Base-by-base conservation (phyloP, 495 filamentous ascomycete genomes). In the Lepidopterella palustris region DNA sequence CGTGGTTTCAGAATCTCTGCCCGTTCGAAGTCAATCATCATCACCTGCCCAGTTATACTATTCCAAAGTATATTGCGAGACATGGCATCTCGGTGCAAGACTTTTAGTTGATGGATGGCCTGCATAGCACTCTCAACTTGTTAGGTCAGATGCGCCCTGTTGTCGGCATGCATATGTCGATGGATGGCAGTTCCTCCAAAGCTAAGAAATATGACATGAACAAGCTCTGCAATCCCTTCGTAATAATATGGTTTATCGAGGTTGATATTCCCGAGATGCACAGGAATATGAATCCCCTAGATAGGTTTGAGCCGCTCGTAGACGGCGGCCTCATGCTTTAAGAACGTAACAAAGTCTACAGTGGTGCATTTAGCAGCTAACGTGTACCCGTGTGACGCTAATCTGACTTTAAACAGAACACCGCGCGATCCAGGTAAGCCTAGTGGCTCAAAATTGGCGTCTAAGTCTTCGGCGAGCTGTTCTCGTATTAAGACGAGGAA, bases 301-400 rank as follows among this genome's bases (percentile, higher is more conserved):
- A 73, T 63, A 24, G 68, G 62, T 35, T 57, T 32, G 45, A 76
- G 74, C 51, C 28, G 62, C 10, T 65, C 58, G 50, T 77, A 77
- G 8, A 77, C 55, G 18, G 59, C 50, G 58, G 71, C 67, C 67
- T 77, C 73, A 20, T 68, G 56, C 35, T 58, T 45, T 8, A 68
- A 60, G 48, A 55, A 50, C 29, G 55, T 26, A 23, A 71, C 57
- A 59, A 72, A 71, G 39, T 67, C 56, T 5, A 62, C 39, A 11
- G 60, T 59, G 27, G 64, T 67, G 55, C 72, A 74, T 65, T 81
- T 81, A 13, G 74, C 77, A 13, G 76, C 74, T 55, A 80, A 64
- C 28, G 75, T 79, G 53, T 81, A 80, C 49, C 77, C 75, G 56
- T 79, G 64, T 10, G 75, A 73, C 55, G 69, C 71, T 28, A 79